Base-by-base conservation (phyloP, 192 early-diverging fungal species). In the Gonapodya sp. region DNA sequence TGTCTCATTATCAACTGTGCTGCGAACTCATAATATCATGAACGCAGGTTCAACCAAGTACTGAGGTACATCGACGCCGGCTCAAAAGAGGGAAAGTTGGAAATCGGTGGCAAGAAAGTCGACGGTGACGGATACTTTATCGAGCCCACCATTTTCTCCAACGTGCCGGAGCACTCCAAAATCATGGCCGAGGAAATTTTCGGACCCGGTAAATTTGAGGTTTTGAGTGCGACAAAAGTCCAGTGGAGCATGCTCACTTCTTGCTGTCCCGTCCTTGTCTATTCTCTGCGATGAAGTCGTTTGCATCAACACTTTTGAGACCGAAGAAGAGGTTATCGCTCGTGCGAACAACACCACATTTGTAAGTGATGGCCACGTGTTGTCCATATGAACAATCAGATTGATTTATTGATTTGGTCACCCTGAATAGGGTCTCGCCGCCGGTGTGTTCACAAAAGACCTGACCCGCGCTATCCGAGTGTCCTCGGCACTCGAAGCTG, bases 351-450 rank as follows among this genome's bases (percentile, higher is more conserved):
- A 77, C 75, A 77, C 75, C 75, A 77, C 89, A 93, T 2, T 89
- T 87, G 64, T 86, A 95, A 0, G 82, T 96, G 95, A 80, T 85
- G 87, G n/a, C 87, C 86, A 16, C 87, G 91, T 36, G 93, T 92
- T 0, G 94, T 95, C 79, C 94, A 81, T 1, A 79, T 96, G 24
- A 83, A 88, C 87, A 86, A 73, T 92, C 93, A 35, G 92, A 95
- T 82, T 84, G 88, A 32, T 93, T 91, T 0, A 64, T 64, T 64
- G 24, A 16, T 64, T 24, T n/a, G n/a, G n/a, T n/a, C n/a, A n/a
- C n/a, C n/a, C n/a, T n/a, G n/a, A n/a, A n/a, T 24, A 64, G 46
- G 46, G 46, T 64, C 46, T 64, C 46, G 46, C 46, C 46, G 46
- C 46, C 24, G 46, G 46, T 64, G 46, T 64, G 24, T 64, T 64